Evolutionary conservation across 2,329 filamentous ascomycete species (phyloP), one percentile per base, ranked within the genome.

Genomic region (Trichophyton verrucosum): DNA sequence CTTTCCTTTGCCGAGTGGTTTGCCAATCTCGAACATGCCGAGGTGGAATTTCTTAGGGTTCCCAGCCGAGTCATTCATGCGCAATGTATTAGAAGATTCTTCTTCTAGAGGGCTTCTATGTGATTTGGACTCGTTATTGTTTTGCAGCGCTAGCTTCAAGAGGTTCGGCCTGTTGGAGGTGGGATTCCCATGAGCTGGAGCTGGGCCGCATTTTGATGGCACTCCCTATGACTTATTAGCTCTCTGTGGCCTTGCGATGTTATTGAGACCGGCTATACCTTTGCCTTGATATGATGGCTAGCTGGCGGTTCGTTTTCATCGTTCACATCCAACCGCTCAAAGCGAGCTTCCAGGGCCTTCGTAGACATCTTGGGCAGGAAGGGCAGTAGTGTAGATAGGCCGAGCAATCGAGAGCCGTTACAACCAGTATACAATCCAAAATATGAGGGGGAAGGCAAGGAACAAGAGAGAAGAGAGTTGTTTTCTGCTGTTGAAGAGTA

Each of bases 21-120:
- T 87, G 44, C 89, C 89, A 65, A 95, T 95, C 73, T 96, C 91
- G 72, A 95, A 95, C 89, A 95, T 95, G 74, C 89, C 88, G 3
- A 96, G 83, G 71, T 95, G 89, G 75, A 91, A 91, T 66, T 90
- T 71, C 61, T 76, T 79, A 3, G 77, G 74, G 60, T 64, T 72
- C 15, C 40, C 44, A 0, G 60, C 33, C 5, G 24, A 17, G 20
- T 57, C 60, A 11, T 78, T 74, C 72, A 55, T 69, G 53, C 68
- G 70, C 3, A 57, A 24, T 22, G 57, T 42, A 53, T 46, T 55
- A 49, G 61, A 57, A 65, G 64, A 67, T 62, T 62, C 71, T 7
- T 57, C 55, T 7, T 57, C 40, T 1, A 57, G 17, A 4, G 40
- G 40, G 55, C 55, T 57, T 42, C 55, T 36, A 66, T 63, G 67